Base-by-base conservation (phyloP, 257 asterid species). In the Lithospermum erythrorhizon region DNA sequence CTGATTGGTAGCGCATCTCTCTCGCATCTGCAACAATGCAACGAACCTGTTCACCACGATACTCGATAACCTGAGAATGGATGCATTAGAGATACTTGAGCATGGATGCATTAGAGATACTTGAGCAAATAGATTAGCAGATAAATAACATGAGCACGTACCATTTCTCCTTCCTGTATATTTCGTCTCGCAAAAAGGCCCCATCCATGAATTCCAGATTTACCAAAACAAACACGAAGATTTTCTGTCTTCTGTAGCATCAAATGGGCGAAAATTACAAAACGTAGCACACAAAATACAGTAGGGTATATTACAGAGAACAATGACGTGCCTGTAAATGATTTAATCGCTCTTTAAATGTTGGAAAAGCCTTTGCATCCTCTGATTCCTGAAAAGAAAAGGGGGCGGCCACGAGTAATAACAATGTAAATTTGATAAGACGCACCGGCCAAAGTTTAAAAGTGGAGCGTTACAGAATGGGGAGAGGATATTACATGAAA, bases 121-220 rank as follows among this genome's bases (percentile, higher is more conserved):
- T 45, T 54, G 56, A 72, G 29, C 23, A 65, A 65, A 9, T 59
- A 25, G 68, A 41, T 23, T n/a, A 67, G 32, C 49, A 60, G 35
- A 6, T 45, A 20, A 55, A 30, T 47, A 37, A 14, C 22, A 64
- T 54, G 17, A 29, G n/a, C 21, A 61, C 41, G 48, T 83, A 93
- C 99, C 99, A 93, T 89, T 64, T 89, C 87, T 62, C 97, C 97
- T 79, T 84, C 96, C 75, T 78, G 95, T 64, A 93, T 84, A 75
- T 62, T 89, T 66, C 83, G 67, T 65, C 87, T 77, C 58, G 97
- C 97, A 83, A 89, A 93, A 70, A 93, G 97, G 66, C 99, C 99
- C 97, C 99, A 93, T 60, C 97, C 99, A 73, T 93, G 99, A 63
- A 93, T 85, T 74, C 96, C 81, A 59, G 99, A 93, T 83, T 85